Conservation (phyloP, 1,284 basidiomycete genomes). For the Fomes fomentarius region DNA sequence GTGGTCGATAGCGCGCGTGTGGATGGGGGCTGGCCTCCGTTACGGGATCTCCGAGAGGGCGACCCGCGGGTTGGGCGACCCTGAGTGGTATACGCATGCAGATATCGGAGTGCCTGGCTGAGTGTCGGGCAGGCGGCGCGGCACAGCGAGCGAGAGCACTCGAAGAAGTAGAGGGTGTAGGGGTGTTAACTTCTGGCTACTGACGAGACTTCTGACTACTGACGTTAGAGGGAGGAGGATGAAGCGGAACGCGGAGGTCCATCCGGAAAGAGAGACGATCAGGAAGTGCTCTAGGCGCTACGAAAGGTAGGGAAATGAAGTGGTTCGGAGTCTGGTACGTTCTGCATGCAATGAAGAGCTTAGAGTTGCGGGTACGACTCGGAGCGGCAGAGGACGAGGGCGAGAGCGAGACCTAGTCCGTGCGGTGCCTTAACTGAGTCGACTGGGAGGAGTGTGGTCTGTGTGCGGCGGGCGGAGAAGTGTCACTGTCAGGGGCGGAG, state of each 20-base stretch:
- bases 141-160: neutral
- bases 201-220: slow-evolving; percentile 15
- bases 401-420: too few species aligned
- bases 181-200: too few species aligned
- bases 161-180: neutral
- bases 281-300: slow-evolving; percentile 10
- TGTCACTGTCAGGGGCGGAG: too few species aligned
- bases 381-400: neutral
- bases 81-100: too few species aligned
- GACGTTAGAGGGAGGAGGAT: slow-evolving; percentile 9
- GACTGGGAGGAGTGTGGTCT: neutral
- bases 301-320: slow-evolving; percentile 3
- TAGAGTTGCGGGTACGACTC: slow-evolving; percentile 20
- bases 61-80: neutral
- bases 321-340: slow-evolving; percentile 2
- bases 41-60: neutral
- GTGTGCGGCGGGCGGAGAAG: neutral
- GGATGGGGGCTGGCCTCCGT: neutral
- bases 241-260: slow-evolving; percentile 6
- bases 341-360: slow-evolving; percentile 15
- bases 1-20: neutral
- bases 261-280: slow-evolving; percentile 13
- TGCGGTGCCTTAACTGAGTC: too few species aligned
- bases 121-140: neutral
- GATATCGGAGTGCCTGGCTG: neutral